phyloP scores from a whole-genome alignment of 192 early-diverging fungal species.

The Anaeromyces robustus region DNA sequence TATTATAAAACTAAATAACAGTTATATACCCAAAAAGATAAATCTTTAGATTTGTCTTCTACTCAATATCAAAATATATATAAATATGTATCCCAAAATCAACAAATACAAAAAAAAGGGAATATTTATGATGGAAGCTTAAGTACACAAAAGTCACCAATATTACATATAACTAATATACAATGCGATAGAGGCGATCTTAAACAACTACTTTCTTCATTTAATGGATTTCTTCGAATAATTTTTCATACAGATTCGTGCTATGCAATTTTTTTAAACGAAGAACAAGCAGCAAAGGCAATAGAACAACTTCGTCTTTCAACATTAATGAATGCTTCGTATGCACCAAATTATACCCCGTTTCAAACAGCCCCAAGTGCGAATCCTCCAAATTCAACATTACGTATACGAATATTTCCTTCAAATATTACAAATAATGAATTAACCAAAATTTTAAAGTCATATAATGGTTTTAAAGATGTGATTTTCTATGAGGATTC shows the following conservation, averaged over 20 bases:
- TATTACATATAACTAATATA: not conserved
- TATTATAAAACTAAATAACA: not conserved
- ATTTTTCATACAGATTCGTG: not conserved
- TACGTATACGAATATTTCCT: not conserved
- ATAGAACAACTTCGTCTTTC: not conserved
- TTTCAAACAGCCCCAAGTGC: not conserved
- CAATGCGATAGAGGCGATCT: not conserved
- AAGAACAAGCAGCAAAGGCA: not conserved
- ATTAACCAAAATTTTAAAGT: not conserved
- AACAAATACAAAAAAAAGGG: not conserved
- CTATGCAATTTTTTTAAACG: not conserved
- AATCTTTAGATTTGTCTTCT: not conserved
- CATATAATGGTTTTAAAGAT: not conserved
- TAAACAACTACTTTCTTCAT: not conserved
- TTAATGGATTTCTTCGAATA: not conserved
- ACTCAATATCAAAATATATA: not conserved
- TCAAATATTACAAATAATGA: not conserved
- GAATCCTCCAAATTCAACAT: not conserved
- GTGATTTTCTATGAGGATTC: not conserved
- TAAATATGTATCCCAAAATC: not conserved
- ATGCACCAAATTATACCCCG: not conserved
- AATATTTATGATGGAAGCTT: not conserved
- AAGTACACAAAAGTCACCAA: not conserved
- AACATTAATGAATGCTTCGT: not conserved
- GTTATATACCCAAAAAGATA: not conserved